Conservation (phyloP, 2,329 filamentous ascomycete species). For the Trichoderma asperellum region DNA sequence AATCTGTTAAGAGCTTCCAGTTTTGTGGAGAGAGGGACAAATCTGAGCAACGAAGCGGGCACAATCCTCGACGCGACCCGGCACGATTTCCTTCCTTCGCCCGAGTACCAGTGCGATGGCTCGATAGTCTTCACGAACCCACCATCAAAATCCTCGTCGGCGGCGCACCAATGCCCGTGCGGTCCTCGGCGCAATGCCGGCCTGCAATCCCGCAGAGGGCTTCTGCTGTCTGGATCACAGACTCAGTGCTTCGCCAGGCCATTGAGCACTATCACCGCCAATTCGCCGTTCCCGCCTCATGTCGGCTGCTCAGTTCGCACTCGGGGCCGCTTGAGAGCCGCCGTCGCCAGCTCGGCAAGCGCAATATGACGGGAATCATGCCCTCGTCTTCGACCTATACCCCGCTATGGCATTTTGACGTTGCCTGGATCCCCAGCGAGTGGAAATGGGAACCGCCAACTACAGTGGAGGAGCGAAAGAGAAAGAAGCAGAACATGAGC, state of each 20-base stretch:
- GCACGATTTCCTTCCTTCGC: neutral
- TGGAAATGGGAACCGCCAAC: conserved; percentile 59
- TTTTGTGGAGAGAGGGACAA: neutral
- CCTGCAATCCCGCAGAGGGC: conserved; percentile 32
- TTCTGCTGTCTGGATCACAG: conserved; percentile 41
- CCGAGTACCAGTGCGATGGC: conserved; percentile 2
- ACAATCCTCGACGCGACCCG: neutral
- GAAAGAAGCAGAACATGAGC: conserved; percentile 33
- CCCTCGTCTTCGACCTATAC: conserved; percentile 44
- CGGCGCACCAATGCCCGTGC: conserved; percentile 38
- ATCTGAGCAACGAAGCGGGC: neutral
- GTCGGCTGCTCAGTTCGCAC: conserved; percentile 47
- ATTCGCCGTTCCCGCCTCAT: conserved; percentile 31
- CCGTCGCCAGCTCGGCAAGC: conserved; percentile 56
- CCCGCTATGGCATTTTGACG: conserved; percentile 53
- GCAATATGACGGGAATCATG: conserved; percentile 57
- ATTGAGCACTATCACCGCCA: conserved; percentile 41
- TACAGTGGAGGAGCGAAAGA: conserved; percentile 36
- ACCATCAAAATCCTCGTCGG: neutral
- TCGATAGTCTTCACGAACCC: neutral
- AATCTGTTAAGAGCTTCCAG: neutral
- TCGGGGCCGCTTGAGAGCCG: conserved; percentile 60
- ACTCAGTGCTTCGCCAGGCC: conserved; percentile 40
- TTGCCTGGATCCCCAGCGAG: conserved; percentile 49
- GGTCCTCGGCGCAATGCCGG: conserved; percentile 37